Conservation (phyloP, 176 grass and related monocot genomes). For the Oryza coarctata region DNA sequence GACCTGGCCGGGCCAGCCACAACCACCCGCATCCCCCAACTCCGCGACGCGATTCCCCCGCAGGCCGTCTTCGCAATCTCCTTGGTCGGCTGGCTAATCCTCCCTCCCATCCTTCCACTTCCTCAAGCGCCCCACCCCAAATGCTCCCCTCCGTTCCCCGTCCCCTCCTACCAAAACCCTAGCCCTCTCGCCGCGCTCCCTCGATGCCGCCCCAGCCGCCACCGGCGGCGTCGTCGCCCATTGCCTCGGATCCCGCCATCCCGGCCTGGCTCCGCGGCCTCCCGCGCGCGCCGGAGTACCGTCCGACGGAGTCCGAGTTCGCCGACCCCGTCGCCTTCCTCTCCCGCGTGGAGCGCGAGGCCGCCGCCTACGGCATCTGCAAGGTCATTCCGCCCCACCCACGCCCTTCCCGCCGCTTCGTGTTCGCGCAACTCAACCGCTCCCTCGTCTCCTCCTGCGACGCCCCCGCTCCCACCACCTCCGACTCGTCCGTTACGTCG, state of each 20-base stretch:
- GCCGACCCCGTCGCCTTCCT: constrained; percentile 97
- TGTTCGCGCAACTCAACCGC: constrained; percentile 77
- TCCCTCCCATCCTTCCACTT: neutral
- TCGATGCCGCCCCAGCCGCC: constrained; percentile 12
- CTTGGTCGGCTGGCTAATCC: neutral
- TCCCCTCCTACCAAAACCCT: constrained; percentile 55
- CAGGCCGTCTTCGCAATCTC: neutral
- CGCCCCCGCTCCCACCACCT: neutral
- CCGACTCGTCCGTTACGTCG: neutral
- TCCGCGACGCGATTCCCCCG: neutral
- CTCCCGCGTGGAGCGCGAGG: constrained; percentile 79
- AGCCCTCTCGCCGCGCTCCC: neutral
- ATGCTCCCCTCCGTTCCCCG: constrained; percentile 39
- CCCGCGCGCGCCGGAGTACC: constrained; percentile 92
- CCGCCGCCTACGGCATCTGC: constrained; percentile 91
- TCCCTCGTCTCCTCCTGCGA: constrained; percentile 48
- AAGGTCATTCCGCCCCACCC: constrained; percentile 88
- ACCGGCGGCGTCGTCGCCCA: neutral
- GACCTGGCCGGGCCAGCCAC: constrained; percentile 23
- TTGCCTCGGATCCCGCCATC: constrained; percentile 23
- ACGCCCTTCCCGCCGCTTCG: constrained; percentile 76
- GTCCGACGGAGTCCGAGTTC: constrained; percentile 96
- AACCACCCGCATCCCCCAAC: neutral
- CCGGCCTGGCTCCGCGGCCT: constrained; percentile 68
- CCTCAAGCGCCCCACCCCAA: constrained; percentile 32